Percentiles rank a stretch among this genome's conserved stretches.
Conservation (phyloP, 768 basidiomycete species). For the Mycena pura region DNA sequence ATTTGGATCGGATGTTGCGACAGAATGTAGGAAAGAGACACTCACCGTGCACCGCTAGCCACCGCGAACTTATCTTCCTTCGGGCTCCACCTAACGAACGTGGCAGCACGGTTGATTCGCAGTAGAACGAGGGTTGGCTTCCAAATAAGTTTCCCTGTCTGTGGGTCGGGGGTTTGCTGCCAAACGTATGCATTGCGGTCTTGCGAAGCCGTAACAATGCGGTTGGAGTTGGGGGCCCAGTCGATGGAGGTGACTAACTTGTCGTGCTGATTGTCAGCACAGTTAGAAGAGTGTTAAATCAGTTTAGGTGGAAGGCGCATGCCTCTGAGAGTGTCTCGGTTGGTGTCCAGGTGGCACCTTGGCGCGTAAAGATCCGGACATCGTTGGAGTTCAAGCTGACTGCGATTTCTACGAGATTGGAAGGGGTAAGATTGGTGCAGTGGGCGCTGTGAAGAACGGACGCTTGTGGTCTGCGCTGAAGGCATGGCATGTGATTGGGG, state of each 20-base stretch:
- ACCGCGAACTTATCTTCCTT: constrained; percentile 99
- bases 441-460: constrained; percentile 48
- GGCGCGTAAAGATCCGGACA: constrained; percentile 76
- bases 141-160: constrained; percentile 79
- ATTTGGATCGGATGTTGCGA: neutral
- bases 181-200: constrained; percentile 99
- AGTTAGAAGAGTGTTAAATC: neutral
- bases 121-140: constrained; percentile 96
- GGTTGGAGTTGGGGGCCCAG: constrained; percentile 97
- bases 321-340: constrained; percentile 89
- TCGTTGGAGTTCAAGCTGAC: constrained; percentile 92
- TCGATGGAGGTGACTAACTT: constrained; percentile 97
- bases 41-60: constrained; percentile 91
- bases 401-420: constrained; percentile 74
- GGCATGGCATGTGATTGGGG: constrained; percentile 86
- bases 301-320: constrained; percentile 20
- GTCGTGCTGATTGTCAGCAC: constrained; percentile 75
- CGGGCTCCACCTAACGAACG: constrained; percentile 95
- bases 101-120: constrained; percentile 95
- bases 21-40: neutral
- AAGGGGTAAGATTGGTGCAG: constrained; percentile 1
- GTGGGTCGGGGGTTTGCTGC: constrained; percentile 79
- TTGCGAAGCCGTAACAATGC: constrained; percentile 98
- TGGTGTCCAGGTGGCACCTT: constrained; percentile 71
- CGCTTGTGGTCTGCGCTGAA: constrained; percentile 90